Evolutionary conservation across 805 yeast species (phyloP).

Genomic region (Ogataea philodendri): DNA sequence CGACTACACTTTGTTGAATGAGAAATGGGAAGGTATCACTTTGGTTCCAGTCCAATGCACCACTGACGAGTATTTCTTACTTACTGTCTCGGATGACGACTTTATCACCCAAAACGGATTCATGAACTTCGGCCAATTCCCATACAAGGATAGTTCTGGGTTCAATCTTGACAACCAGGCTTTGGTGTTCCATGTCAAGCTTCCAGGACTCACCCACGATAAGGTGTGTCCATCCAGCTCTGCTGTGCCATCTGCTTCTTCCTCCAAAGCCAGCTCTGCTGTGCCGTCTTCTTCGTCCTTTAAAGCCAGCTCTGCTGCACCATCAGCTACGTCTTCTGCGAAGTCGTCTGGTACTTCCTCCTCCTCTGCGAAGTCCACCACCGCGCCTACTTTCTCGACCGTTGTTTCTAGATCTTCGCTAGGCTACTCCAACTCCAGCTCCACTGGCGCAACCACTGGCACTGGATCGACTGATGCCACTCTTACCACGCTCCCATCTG

Average conservation of each 20-base stretch:
- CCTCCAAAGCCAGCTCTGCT: not conserved
- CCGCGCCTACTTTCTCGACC: no score
- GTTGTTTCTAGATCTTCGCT: no score
- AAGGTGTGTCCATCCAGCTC: not conserved
- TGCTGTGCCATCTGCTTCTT: conserved; percentile 7
- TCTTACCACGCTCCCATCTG: no score
- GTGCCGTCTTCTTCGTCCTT: conserved; percentile 1
- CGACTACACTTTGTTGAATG: conserved; percentile 27
- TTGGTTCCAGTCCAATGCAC: conserved; percentile 33
- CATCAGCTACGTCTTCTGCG: no score
- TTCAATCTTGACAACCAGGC: conserved; percentile 31
- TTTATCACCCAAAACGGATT: conserved; percentile 33
- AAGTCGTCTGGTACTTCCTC: no score
- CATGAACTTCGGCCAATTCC: conserved; percentile 27
- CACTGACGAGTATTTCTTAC: conserved; percentile 30
- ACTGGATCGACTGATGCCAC: no score
- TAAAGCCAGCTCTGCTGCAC: conserved; percentile 1
- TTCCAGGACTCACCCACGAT: conserved; percentile 24
- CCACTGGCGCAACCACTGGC: no score
- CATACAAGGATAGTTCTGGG: conserved; percentile 29
- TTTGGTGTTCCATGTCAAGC: conserved; percentile 29
- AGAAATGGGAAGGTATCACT: conserved; percentile 36
- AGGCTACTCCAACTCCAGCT: conserved; percentile 4
- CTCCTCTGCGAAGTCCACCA: no score
- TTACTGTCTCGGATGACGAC: conserved; percentile 32